phyloP scores from a whole-genome alignment of 2,329 filamentous ascomycete genomes.

The Fusarium nanum region DNA sequence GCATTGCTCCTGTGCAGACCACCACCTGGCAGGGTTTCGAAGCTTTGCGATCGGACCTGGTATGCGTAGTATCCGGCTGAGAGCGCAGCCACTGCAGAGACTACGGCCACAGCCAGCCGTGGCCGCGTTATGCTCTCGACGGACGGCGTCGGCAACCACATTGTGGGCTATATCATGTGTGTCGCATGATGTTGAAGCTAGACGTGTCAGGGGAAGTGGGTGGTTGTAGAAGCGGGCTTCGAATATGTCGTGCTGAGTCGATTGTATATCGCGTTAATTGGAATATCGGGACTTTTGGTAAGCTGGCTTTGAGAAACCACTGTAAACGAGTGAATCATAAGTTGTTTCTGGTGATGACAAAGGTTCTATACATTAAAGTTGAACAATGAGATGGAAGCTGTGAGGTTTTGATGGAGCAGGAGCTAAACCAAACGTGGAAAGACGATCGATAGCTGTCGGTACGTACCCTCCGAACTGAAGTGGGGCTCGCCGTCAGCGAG shows the following conservation, averaged over 20 bases:
- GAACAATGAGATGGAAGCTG: conserved; percentile 13
- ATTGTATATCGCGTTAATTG: not conserved
- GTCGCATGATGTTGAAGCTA: conserved; percentile 49
- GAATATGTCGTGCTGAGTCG: not conserved
- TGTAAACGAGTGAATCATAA: conserved; percentile 9
- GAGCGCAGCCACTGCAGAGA: conserved; percentile 67
- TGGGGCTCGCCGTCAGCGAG: conserved; percentile 26
- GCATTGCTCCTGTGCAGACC: conserved; percentile 75
- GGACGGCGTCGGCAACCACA: conserved; percentile 62
- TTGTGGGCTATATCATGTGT: conserved; percentile 51
- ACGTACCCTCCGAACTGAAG: conserved; percentile 30
- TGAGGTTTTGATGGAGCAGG: conserved; percentile 29
- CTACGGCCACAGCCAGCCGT: conserved; percentile 65
- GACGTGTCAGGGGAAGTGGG: conserved; percentile 16
- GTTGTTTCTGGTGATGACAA: conserved; percentile 40
- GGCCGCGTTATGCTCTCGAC: conserved; percentile 67
- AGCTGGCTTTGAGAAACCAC: not conserved
- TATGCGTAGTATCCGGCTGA: conserved; percentile 71
- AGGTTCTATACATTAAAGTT: conserved; percentile 11
- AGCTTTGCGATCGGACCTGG: conserved; percentile 46
- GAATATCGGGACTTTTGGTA: not conserved
- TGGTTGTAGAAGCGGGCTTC: conserved; percentile 3
- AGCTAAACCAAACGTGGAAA: conserved; percentile 7
- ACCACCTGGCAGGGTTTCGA: conserved; percentile 46
- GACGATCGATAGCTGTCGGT: conserved; percentile 7